phyloP scores from a whole-genome alignment of 768 basidiomycete species.

The Suillus ampliporus region DNA sequence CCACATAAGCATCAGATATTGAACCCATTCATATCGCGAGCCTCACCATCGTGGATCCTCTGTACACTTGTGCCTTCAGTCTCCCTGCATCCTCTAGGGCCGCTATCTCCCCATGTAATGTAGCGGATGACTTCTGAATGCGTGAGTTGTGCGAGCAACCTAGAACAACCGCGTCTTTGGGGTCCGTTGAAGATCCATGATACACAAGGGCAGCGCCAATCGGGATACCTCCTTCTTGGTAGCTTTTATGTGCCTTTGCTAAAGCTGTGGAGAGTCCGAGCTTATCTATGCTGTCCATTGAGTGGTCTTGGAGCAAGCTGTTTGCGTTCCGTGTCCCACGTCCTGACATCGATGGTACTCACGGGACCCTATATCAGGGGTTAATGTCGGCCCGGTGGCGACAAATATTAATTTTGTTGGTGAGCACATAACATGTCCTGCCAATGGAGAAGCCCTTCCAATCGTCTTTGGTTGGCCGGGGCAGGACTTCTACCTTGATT shows the following conservation, averaged over 20 bases:
- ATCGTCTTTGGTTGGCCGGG: no score
- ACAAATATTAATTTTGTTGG: background rate
- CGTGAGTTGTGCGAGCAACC: slow-evolving; percentile 52
- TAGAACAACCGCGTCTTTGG: slow-evolving; percentile 34
- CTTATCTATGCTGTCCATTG: slow-evolving; percentile 28
- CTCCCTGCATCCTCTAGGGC: slow-evolving; percentile 61
- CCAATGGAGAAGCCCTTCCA: no score
- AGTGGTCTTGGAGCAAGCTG: background rate
- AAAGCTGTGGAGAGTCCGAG: slow-evolving; percentile 41
- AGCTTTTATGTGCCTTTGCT: slow-evolving; percentile 52
- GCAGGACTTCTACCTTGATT: no score
- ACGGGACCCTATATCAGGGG: background rate
- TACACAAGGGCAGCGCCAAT: slow-evolving; percentile 60
- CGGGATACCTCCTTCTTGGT: slow-evolving; percentile 61
- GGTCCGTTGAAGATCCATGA: slow-evolving; percentile 22
- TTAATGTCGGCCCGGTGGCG: background rate
- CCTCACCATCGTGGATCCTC: slow-evolving; percentile 54
- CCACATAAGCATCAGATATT: background rate
- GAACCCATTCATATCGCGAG: background rate
- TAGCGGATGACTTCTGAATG: slow-evolving; percentile 49
- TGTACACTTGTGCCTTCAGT: slow-evolving; percentile 49
- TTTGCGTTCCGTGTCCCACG: background rate
- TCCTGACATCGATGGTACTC: background rate
- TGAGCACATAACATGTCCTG: no score
- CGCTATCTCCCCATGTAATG: slow-evolving; percentile 54